A percentile compares a stretch with the other conserved stretches of the same genome.
Conservation (phyloP, 225 moss, liverwort and hornwort species). For the Bryoerythrophyllum caledonicum region DNA sequence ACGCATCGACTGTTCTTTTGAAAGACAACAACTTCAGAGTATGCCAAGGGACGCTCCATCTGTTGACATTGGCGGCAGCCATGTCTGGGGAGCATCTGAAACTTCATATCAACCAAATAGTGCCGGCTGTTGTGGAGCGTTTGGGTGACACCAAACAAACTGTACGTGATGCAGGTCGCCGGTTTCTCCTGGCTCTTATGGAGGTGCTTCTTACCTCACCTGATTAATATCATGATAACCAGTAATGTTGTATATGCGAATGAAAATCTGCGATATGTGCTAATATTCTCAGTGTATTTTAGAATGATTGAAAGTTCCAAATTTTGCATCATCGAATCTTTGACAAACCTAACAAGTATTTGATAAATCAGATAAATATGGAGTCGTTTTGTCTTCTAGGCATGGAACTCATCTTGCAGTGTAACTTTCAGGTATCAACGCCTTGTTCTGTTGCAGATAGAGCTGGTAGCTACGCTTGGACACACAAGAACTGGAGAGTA, state of each 20-base stretch:
- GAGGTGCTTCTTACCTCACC: slow-evolving; percentile 38
- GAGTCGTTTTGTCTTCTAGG: not conserved
- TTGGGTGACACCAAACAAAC: slow-evolving; percentile 75
- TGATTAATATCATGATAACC: not conserved
- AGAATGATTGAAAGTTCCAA: not conserved
- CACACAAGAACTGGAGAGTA: slow-evolving; percentile 81
- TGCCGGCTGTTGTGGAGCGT: slow-evolving; percentile 72
- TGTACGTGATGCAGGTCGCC: slow-evolving; percentile 69
- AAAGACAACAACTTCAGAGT: slow-evolving; percentile 80
- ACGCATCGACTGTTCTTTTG: slow-evolving; percentile 58
- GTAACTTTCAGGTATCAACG: slow-evolving; percentile 26
- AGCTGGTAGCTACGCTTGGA: slow-evolving; percentile 70
- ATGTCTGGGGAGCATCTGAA: slow-evolving; percentile 66
- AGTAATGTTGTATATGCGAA: not conserved
- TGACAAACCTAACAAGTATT: not conserved
- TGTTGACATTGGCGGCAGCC: slow-evolving; percentile 57
- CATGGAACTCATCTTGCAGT: not conserved
- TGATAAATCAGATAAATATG: not conserved
- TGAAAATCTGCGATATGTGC: not conserved
- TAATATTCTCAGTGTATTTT: not conserved
- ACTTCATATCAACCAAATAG: slow-evolving; percentile 64
- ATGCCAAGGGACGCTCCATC: slow-evolving; percentile 68
- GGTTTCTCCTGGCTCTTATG: slow-evolving; percentile 69
- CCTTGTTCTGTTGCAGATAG: slow-evolving; percentile 58
- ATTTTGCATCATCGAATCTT: not conserved